These are phyloP conservation scores for Tolypocladium album DNA, from an alignment of 2,329 filamentous ascomycete genomes.

Conservation along the genomic window DNA sequence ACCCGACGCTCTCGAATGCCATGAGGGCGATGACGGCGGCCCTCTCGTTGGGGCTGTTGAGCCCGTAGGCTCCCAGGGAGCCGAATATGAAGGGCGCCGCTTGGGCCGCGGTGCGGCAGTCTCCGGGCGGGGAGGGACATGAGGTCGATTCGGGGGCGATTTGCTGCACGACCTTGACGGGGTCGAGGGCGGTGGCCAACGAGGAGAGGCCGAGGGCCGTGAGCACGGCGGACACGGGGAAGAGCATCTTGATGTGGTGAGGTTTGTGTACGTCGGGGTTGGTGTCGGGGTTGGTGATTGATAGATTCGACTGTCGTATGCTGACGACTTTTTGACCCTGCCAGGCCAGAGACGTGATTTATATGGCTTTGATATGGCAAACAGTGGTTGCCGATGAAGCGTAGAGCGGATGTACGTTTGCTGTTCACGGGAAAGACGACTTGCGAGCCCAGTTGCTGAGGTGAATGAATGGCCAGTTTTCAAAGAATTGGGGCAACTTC, in stretches of 20 bases:
- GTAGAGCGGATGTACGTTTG: not conserved
- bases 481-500: not conserved
- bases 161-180: conserved; percentile 29
- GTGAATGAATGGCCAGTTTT: not conserved
- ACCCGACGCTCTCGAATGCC: conserved; percentile 58
- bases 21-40: conserved; percentile 62
- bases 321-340: too few relatives aligned
- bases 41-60: conserved; percentile 46
- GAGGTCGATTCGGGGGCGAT: conserved; percentile 38
- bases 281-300: not conserved
- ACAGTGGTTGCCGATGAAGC: not conserved
- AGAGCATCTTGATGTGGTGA: conserved; percentile 13
- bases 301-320: not conserved
- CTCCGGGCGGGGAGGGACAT: conserved; percentile 35
- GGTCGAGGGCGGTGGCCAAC: conserved; percentile 8
- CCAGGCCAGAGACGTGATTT: not conserved
- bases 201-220: conserved; percentile 5
- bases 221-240: conserved; percentile 8
- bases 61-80: conserved; percentile 45
- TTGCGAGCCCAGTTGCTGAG: not conserved
- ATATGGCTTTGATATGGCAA: not conserved
- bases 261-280: not conserved
- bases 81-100: conserved; percentile 46
- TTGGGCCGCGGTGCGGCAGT: conserved; percentile 52
- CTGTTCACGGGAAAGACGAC: not conserved